A percentile compares a stretch with the other conserved stretches of the same genome.
These are phyloP conservation scores for Avena eriantha DNA, from an alignment of 176 grass and related monocot species.

Conservation along the genomic window DNA sequence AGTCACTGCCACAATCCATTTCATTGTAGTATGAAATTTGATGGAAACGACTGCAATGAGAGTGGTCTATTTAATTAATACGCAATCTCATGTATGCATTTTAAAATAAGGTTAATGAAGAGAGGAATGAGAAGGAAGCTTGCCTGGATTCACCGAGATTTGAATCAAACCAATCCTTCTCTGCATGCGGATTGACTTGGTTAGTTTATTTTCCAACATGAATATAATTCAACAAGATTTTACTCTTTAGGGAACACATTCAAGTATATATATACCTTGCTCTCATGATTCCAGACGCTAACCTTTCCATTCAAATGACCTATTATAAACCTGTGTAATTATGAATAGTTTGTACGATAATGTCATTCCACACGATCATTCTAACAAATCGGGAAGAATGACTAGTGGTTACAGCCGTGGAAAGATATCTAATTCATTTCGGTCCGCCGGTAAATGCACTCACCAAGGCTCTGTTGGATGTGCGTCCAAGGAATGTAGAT, in stretches of 20 bases:
- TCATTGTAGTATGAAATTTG: not conserved
- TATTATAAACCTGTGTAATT: not conserved
- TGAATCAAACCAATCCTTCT: not conserved
- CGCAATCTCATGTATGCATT: not conserved
- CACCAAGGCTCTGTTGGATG: not conserved
- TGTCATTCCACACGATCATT: no score
- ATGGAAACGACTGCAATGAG: not conserved
- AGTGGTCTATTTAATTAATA: not conserved
- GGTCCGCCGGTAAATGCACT: no score
- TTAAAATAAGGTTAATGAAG: not conserved
- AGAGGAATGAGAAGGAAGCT: not conserved
- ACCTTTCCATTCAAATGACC: not conserved
- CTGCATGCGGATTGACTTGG: not conserved
- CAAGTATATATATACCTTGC: not conserved
- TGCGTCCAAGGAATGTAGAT: not conserved
- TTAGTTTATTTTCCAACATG: not conserved
- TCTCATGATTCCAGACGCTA: not conserved
- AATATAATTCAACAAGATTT: no score
- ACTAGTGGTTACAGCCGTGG: no score
- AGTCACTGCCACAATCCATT: not conserved
- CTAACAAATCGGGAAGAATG: no score
- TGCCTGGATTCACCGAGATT: not conserved
- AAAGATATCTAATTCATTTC: no score
- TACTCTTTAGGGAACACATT: not conserved
- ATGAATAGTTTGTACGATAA: no score